phyloP scores from a whole-genome alignment of 192 early-diverging fungal genomes.

The Chytriomyces sp. region DNA sequence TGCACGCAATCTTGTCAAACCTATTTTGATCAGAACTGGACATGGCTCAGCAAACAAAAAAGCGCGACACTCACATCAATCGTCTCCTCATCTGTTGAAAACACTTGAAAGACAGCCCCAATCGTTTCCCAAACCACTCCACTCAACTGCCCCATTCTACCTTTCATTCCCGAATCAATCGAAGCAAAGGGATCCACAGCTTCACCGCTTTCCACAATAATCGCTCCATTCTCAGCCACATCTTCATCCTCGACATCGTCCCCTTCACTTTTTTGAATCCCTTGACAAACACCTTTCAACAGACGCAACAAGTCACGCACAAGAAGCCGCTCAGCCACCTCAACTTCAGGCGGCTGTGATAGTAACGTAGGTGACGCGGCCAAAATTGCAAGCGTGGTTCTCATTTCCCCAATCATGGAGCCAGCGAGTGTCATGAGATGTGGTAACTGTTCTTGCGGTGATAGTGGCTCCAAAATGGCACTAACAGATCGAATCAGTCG shows the following conservation, averaged over 20 bases:
- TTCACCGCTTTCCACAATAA: neutral
- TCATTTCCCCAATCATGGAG: constrained; percentile 37
- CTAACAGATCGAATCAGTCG: constrained; percentile 34
- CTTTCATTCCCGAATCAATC: constrained; percentile 13
- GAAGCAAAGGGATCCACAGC: neutral
- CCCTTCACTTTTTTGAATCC: constrained; percentile 19
- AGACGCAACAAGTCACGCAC: constrained; percentile 24
- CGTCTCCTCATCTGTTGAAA: constrained; percentile 38
- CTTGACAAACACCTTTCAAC: constrained; percentile 28
- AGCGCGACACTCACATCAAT: constrained; percentile 39
- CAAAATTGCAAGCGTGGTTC: constrained; percentile 25
- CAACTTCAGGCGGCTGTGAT: constrained; percentile 23
- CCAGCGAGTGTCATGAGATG: constrained; percentile 37
- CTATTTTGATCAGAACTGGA: neutral
- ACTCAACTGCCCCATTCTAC: constrained; percentile 22
- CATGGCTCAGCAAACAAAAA: too few relatives aligned
- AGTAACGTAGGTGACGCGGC: constrained; percentile 7
- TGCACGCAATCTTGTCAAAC: constrained; percentile 5
- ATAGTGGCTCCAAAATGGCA: constrained; percentile 38
- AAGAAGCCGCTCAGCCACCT: constrained; percentile 22
- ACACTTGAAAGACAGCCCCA: constrained; percentile 35
- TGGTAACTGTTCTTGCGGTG: constrained; percentile 33
- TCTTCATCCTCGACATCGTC: neutral
- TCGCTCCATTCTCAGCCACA: neutral
- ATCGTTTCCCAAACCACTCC: constrained; percentile 43